Evolutionary conservation across 1,284 basidiomycete species (phyloP), one percentile per base, ranked within the genome.

Genomic region (Pseudozyma pruni): DNA sequence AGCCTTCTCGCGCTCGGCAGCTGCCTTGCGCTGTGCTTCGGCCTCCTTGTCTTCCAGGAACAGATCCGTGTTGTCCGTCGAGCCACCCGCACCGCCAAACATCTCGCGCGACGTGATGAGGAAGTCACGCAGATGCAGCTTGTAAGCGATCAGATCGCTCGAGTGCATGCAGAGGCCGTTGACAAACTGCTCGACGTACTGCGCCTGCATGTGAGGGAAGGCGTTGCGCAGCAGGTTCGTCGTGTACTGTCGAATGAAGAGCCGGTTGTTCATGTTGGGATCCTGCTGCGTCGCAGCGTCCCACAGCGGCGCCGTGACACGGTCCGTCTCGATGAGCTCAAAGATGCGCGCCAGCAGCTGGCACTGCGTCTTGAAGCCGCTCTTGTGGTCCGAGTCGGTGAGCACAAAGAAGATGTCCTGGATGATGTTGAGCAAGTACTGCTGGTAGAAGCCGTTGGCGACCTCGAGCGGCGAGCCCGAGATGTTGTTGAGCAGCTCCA

Each of bases 311-410:
- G 90, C 89, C 62, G 89, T 88, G 74, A 98, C 91, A 50, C 87
- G 85, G 78, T 90, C 90, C 42, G 87, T 88, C 84, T 95, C 92
- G 43, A 96, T 92, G 34, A 98, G 88, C 83, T 93, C 91, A 87
- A 95, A 96, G 85, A 99, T 88, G 35, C 93, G 88, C 13, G 93
- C 92, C 40, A 99, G 88, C 37, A 83, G 50, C 14, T 68, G 53
- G 50, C 78, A 79, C 58, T 83, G 82, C 35, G 75, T 80, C 68
- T 82, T 83, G 80, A 83, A 83, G 20, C 82, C 94, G 80, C 92
- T 93, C 89, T 98, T 98, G 87, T 98, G 95, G 83, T 98, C 95
- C 13, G 95, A 90, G 82, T 98, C 95, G 23, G 95, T 98, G 49
- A 98, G 87, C 44, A 98, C 95, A 79, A 91, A 98, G 87, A 98